These are phyloP conservation scores for Magnaporthales sp. DNA, from an alignment of 2,329 filamentous ascomycete genomes.

Conservation along the genomic window DNA sequence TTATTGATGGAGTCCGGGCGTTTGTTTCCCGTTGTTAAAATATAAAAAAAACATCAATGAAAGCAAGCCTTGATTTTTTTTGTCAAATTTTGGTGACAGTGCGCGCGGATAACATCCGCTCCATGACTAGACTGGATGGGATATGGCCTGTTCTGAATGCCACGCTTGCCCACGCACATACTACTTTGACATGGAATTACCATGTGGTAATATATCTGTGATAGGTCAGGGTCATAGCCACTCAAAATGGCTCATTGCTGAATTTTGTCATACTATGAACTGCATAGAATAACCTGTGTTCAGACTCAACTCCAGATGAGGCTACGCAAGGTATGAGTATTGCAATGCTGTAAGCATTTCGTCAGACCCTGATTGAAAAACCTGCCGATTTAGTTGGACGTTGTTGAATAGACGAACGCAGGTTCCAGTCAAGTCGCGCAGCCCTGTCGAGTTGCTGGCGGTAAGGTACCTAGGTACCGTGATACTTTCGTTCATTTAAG, in stretches of 20 bases:
- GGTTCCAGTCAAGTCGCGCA: too few relatives aligned
- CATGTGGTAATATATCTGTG: not conserved
- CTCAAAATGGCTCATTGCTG: not conserved
- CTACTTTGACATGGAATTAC: not conserved
- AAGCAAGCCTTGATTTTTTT: not conserved
- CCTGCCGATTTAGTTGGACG: too few relatives aligned
- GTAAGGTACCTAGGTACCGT: too few relatives aligned
- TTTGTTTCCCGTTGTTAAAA: not conserved
- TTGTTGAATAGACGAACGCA: too few relatives aligned
- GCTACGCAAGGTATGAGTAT: too few relatives aligned
- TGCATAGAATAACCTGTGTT: not conserved
- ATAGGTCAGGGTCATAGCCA: not conserved
- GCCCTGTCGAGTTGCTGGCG: too few relatives aligned
- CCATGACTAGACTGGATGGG: not conserved
- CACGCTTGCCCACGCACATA: not conserved
- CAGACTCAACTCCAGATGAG: not conserved
- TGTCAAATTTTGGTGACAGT: not conserved
- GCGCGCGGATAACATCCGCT: not conserved
- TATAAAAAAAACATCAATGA: not conserved
- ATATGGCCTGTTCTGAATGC: not conserved
- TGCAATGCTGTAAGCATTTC: too few relatives aligned
- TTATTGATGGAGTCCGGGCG: not conserved
- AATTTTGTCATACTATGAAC: not conserved
- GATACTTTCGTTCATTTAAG: too few relatives aligned
- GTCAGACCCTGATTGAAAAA: too few relatives aligned